These are phyloP conservation scores for Stagonosporopsis rhizophila DNA, from an alignment of 2,329 filamentous ascomycete genomes.

Conservation along the genomic window DNA sequence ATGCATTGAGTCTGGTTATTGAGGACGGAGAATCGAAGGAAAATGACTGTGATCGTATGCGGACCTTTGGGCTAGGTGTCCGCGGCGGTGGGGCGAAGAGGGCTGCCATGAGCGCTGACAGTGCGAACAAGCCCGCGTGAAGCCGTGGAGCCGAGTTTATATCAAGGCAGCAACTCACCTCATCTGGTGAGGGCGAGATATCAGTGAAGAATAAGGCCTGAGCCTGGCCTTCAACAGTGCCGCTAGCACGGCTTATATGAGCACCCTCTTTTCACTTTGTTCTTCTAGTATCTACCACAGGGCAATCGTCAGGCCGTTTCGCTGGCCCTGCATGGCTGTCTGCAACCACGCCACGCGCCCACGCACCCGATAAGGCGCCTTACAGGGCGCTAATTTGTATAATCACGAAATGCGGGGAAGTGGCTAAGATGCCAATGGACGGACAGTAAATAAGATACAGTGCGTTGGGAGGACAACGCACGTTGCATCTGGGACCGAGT, in stretches of 20 bases:
- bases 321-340: constrained; percentile 37
- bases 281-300: constrained; percentile 9
- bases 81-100: constrained; percentile 34
- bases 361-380: constrained; percentile 19
- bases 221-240: constrained; percentile 6
- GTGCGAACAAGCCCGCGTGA: background rate
- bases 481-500: constrained; percentile 36
- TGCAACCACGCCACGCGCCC: constrained; percentile 36
- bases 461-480: constrained; percentile 39
- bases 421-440: constrained; percentile 24
- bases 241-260: constrained; percentile 29
- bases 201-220: constrained; percentile 14
- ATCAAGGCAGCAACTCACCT: background rate
- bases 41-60: constrained; percentile 44
- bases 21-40: constrained; percentile 45
- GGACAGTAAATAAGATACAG: constrained; percentile 20
- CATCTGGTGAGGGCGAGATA: background rate
- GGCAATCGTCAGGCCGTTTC: constrained; percentile 28
- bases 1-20: constrained; percentile 38
- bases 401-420: constrained; percentile 28
- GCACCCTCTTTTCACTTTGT: background rate
- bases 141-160: background rate
- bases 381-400: constrained; percentile 21
- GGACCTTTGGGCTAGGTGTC: constrained; percentile 46
- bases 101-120: constrained; percentile 25